These are phyloP conservation scores for Ogataea siamensis DNA, from an alignment of 805 yeast species.

Conservation along the genomic window DNA sequence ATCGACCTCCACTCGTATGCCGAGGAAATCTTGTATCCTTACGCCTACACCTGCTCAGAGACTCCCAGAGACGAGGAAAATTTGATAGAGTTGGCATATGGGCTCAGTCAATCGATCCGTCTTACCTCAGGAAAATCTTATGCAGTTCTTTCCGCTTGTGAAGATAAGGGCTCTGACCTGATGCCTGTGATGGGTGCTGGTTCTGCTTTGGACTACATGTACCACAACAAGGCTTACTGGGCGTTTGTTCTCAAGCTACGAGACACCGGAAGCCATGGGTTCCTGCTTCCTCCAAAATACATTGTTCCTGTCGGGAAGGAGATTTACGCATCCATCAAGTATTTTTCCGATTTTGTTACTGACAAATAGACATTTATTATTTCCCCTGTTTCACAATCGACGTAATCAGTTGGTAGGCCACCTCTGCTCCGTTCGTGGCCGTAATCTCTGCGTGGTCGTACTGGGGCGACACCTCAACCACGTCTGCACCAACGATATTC, in stretches of 20 bases:
- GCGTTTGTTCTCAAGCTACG: constrained; percentile 80
- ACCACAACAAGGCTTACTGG: constrained; percentile 77
- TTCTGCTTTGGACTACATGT: constrained; percentile 78
- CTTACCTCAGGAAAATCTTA: constrained; percentile 61
- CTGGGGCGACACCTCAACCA: constrained; percentile 61
- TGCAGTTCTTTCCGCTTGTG: constrained; percentile 72
- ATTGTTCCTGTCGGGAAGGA: constrained; percentile 79
- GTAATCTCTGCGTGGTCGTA: constrained; percentile 66
- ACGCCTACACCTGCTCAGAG: constrained; percentile 73
- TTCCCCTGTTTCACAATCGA: constrained; percentile 62
- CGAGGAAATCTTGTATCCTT: constrained; percentile 79
- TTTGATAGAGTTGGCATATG: constrained; percentile 76
- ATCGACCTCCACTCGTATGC: constrained; percentile 84
- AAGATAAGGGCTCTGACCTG: constrained; percentile 72
- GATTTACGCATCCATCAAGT: constrained; percentile 62
- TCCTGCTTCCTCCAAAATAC: constrained; percentile 65
- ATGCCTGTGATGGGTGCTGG: constrained; percentile 78
- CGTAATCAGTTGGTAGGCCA: constrained; percentile 67
- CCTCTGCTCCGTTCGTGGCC: constrained; percentile 67
- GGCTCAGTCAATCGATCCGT: constrained; percentile 72
- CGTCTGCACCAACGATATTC: constrained; percentile 53
- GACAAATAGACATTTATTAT: constrained; percentile 1
- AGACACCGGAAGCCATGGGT: constrained; percentile 82
- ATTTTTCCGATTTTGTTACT: constrained; percentile 55
- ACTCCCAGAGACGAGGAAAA: constrained; percentile 80